Percentiles rank a stretch among this genome's conserved stretches.
phyloP scores from a whole-genome alignment of 768 basidiomycete genomes.

The Amanita brunnescens region DNA sequence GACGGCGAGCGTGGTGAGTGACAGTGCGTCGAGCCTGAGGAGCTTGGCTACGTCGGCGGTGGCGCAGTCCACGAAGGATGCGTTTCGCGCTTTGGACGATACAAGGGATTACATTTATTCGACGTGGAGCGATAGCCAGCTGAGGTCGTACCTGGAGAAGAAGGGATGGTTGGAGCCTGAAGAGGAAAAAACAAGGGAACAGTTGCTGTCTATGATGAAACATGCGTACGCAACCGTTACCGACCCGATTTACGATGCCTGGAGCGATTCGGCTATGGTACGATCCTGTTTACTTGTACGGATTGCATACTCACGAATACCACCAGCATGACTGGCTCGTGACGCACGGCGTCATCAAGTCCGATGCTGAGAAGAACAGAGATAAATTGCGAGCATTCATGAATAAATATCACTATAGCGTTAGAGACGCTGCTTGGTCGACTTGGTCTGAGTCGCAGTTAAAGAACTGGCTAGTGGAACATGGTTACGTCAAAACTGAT shows the following conservation, averaged over 20 bases:
- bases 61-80: slow-evolving; percentile 47
- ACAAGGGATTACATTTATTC: slow-evolving; percentile 84
- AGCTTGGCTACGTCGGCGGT: slow-evolving; percentile 16
- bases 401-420: slow-evolving; percentile 69
- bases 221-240: slow-evolving; percentile 55
- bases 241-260: slow-evolving; percentile 69
- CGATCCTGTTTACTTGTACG: slow-evolving; percentile 14
- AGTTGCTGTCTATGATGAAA: slow-evolving; percentile 62
- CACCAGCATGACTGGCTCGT: slow-evolving; percentile 76
- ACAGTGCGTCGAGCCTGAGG: slow-evolving; percentile 31
- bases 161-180: slow-evolving; percentile 65
- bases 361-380: slow-evolving; percentile 42
- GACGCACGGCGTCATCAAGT: slow-evolving; percentile 62
- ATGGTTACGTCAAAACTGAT: slow-evolving; percentile 65
- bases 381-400: slow-evolving; percentile 58
- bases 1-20: slow-evolving; percentile 36
- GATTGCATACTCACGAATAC: not conserved
- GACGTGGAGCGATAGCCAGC: slow-evolving; percentile 75
- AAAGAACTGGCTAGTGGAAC: slow-evolving; percentile 70
- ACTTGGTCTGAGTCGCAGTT: slow-evolving; percentile 76
- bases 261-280: slow-evolving; percentile 82
- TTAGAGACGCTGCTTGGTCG: slow-evolving; percentile 44
- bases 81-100: slow-evolving; percentile 48
- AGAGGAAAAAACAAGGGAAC: slow-evolving; percentile 48
- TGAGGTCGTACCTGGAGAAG: slow-evolving; percentile 66